phyloP scores from a whole-genome alignment of 257 asterid species.

The Fraxinus quadrangulata region DNA sequence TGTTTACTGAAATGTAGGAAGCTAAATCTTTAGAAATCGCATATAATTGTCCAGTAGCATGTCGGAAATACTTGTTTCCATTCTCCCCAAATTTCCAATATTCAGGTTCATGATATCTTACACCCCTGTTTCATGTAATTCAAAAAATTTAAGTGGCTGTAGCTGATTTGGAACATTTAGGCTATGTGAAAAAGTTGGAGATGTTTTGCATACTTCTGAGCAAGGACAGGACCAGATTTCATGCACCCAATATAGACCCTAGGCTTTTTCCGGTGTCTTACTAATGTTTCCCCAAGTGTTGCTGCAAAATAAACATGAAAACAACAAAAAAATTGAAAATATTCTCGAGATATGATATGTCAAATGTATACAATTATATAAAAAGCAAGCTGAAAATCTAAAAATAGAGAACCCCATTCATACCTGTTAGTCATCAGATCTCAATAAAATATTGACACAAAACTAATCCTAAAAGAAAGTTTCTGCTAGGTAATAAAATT shows the following conservation, averaged over 20 bases:
- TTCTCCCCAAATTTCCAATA: slow-evolving; percentile 89
- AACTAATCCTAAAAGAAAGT: background rate
- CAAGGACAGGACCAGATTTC: slow-evolving; percentile 95
- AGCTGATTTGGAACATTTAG: background rate
- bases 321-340: slow-evolving; percentile 5
- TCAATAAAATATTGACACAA: background rate
- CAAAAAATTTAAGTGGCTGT: slow-evolving; percentile 8
- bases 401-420: background rate
- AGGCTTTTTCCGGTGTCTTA: slow-evolving; percentile 63
- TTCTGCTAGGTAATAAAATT: background rate
- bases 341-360: background rate
- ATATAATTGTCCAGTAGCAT: slow-evolving; percentile 89
- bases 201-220: slow-evolving; percentile 61
- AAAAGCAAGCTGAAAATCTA: background rate
- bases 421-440: background rate
- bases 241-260: slow-evolving; percentile 83
- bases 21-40: slow-evolving; percentile 91
- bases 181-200: background rate
- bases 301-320: slow-evolving; percentile 49
- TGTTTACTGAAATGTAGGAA: slow-evolving; percentile 66
- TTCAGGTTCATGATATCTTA: slow-evolving; percentile 91
- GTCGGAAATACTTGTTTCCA: slow-evolving; percentile 93
- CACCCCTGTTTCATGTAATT: slow-evolving; percentile 61
- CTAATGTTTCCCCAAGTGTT: slow-evolving; percentile 79
- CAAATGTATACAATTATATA: background rate